Evolutionary conservation across 352 stramenopile species (phyloP).

Genomic region (Phytophthora brassicae): DNA sequence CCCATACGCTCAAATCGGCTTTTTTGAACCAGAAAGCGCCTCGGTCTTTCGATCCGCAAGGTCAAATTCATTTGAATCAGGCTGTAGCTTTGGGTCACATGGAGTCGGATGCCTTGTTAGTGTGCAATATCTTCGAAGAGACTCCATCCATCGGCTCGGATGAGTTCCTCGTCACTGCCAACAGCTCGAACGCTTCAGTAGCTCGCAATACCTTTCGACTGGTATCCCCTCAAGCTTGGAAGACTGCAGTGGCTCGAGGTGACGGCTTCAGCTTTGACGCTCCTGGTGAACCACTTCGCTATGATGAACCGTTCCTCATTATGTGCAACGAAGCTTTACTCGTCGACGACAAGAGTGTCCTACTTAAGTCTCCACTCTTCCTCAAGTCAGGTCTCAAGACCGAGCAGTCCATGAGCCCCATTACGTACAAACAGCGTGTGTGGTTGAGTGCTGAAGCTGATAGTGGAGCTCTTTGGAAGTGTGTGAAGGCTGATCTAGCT

Average conservation of each 20-base stretch:
- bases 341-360: conserved; percentile 71
- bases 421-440: conserved; percentile 84
- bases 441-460: conserved; percentile 66
- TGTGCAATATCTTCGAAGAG: conserved; percentile 85
- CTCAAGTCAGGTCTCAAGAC: conserved; percentile 84
- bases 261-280: conserved; percentile 21
- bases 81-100: conserved; percentile 59
- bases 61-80: conserved; percentile 50
- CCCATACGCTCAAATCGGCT: conserved; percentile 76
- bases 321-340: conserved; percentile 81
- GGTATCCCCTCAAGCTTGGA: conserved; percentile 50
- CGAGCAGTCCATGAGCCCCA: conserved; percentile 83
- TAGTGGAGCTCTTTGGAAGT: conserved; percentile 75
- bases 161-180: conserved; percentile 63
- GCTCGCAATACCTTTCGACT: conserved; percentile 75
- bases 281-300: conserved; percentile 46
- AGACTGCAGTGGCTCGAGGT: conserved; percentile 30
- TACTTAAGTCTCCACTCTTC: conserved; percentile 73
- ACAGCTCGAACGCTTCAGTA: conserved; percentile 20
- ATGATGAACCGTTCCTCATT: conserved; percentile 82
- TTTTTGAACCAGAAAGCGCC: conserved; percentile 72
- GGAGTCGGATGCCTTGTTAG: conserved; percentile 50
- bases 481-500: conserved; percentile 58
- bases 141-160: conserved; percentile 75
- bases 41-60: conserved; percentile 46